Conservation (phyloP, 2,329 filamentous ascomycete genomes). For the Fusarium abutilonis region DNA sequence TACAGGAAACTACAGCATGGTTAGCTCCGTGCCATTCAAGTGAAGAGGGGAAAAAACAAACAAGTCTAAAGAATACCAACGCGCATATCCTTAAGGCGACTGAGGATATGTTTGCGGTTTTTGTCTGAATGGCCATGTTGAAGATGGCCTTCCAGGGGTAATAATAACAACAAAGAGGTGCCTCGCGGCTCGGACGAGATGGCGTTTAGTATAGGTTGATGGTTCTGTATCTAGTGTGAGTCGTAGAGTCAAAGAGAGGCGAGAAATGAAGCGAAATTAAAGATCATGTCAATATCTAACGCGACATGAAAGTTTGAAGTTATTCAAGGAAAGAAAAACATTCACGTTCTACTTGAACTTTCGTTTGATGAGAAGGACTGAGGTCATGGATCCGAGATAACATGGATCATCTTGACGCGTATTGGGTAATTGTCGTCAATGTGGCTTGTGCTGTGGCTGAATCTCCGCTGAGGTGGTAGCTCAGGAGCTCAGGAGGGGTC, state of each 20-base stretch:
- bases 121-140: conserved; percentile 48
- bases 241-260: conserved; percentile 35
- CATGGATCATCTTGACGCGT: conserved; percentile 27
- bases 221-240: background rate
- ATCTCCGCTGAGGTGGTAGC: background rate
- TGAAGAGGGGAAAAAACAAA: conserved; percentile 37
- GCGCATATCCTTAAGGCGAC: conserved; percentile 51
- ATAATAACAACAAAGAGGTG: conserved; percentile 18
- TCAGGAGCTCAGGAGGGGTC: conserved; percentile 28
- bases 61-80: conserved; percentile 52
- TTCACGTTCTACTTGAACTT: conserved; percentile 26
- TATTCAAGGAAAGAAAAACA: conserved; percentile 13
- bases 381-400: conserved; percentile 33
- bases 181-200: conserved; percentile 9
- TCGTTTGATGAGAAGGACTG: conserved; percentile 27
- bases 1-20: conserved; percentile 50
- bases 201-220: conserved; percentile 9
- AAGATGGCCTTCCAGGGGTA: conserved; percentile 19
- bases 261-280: conserved; percentile 27
- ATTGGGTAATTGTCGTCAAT: conserved; percentile 22
- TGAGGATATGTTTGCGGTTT: conserved; percentile 50
- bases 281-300: conserved; percentile 25
- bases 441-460: conserved; percentile 39
- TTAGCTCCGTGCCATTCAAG: conserved; percentile 21
- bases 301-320: conserved; percentile 22